Conservation (phyloP, 2,329 filamentous ascomycete species). For the Coniochaeta ligniaria region DNA sequence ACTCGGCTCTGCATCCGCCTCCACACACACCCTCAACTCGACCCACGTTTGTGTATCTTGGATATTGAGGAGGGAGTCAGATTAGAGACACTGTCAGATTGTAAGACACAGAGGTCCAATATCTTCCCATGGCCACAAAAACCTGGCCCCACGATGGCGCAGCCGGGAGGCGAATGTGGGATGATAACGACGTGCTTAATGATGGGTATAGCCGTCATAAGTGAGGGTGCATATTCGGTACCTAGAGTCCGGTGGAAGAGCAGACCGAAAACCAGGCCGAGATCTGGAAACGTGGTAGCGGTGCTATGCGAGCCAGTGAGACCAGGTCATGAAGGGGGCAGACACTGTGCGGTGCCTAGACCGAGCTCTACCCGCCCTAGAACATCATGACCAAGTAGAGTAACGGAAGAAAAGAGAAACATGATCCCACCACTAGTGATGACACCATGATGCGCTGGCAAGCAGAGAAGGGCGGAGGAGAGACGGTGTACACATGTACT, state of each 20-base stretch:
- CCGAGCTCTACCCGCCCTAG: background rate
- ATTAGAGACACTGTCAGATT: background rate
- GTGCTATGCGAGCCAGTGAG: background rate
- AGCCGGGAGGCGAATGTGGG: background rate
- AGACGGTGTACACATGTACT: background rate
- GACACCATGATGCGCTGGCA: slow-evolving; percentile 1
- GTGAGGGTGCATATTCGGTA: background rate
- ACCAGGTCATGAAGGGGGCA: background rate
- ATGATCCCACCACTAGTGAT: background rate
- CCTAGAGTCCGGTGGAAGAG: background rate
- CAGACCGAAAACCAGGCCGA: background rate
- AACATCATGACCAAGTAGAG: background rate
- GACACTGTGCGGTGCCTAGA: background rate
- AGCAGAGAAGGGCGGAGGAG: background rate
- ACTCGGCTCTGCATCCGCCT: background rate
- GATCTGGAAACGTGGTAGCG: background rate
- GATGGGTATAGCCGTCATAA: background rate
- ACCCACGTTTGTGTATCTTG: background rate
- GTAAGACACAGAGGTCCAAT: background rate
- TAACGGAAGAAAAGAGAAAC: background rate
- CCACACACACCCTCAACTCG: background rate
- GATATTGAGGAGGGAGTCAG: background rate
- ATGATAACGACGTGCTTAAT: background rate
- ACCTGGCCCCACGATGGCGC: background rate
- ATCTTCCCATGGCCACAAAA: background rate